phyloP scores from a whole-genome alignment of 129 eudicot genomes.

The Ambrosia artemisiifolia region DNA sequence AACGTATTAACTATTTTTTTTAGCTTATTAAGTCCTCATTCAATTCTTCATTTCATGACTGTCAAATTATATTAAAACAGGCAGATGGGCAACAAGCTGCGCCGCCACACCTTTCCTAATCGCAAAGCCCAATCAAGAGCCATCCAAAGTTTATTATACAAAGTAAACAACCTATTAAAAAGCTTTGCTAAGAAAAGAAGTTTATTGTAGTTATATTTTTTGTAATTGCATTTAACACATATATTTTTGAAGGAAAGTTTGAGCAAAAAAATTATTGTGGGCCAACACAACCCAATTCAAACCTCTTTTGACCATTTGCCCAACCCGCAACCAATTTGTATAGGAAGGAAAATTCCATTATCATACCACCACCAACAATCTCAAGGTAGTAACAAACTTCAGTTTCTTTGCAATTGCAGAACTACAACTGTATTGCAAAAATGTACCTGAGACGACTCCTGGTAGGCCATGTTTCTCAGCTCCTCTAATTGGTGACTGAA shows the following conservation, averaged over 20 bases:
- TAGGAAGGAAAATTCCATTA: background rate
- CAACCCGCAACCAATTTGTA: background rate
- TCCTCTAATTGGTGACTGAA: constrained; percentile 91
- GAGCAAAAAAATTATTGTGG: background rate
- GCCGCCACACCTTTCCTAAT: no score
- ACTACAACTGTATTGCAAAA: background rate
- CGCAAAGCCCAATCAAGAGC: no score
- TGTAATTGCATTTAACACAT: background rate
- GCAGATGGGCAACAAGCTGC: no score
- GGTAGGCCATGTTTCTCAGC: constrained; percentile 98
- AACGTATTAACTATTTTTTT: no score
- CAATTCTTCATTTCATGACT: no score
- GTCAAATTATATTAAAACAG: no score
- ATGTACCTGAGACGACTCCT: constrained; percentile 87
- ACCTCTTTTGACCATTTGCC: background rate
- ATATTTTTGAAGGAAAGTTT: background rate
- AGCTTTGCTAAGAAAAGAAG: background rate
- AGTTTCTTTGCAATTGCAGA: background rate
- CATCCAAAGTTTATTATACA: background rate
- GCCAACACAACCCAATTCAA: background rate
- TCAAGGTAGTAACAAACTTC: background rate
- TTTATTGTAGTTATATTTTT: background rate
- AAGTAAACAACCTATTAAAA: background rate
- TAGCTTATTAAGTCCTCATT: no score
- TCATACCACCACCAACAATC: background rate